These are phyloP conservation scores for Blepharisma stoltei DNA, from an alignment of 73 alveolate genomes.

Conservation along the genomic window DNA sequence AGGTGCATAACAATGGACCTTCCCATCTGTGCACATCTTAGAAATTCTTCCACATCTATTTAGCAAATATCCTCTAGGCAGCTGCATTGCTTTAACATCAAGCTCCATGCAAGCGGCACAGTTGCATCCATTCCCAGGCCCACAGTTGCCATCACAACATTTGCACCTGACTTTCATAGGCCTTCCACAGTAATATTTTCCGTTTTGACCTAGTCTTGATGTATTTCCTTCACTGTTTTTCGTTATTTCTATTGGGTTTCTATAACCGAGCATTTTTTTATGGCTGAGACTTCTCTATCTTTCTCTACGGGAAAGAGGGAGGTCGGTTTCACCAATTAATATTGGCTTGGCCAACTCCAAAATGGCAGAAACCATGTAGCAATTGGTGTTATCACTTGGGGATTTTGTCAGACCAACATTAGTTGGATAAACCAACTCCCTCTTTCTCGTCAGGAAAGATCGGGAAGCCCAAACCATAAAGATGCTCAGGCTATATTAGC, in stretches of 20 bases:
- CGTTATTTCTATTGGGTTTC: neutral
- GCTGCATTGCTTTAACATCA: slow-evolving; percentile 34
- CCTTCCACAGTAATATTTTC: slow-evolving; percentile 54
- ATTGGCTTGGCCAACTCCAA: too few relatives aligned
- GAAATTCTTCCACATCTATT: slow-evolving; percentile 39
- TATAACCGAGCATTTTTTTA: slow-evolving; percentile 29
- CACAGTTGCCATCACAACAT: slow-evolving; percentile 56
- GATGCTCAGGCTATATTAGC: too few relatives aligned
- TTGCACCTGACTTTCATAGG: slow-evolving; percentile 32
- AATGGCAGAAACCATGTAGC: too few relatives aligned
- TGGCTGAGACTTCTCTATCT: neutral
- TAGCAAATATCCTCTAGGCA: slow-evolving; percentile 48
- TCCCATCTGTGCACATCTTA: neutral
- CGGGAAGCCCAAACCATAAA: too few relatives aligned
- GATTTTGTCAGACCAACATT: too few relatives aligned
- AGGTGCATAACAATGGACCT: slow-evolving; percentile 32
- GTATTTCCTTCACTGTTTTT: neutral
- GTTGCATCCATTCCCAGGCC: slow-evolving; percentile 54
- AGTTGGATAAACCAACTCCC: too few relatives aligned
- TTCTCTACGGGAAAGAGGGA: neutral
- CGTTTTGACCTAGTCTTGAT: slow-evolving; percentile 45
- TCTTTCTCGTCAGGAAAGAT: too few relatives aligned
- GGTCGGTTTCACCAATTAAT: too few relatives aligned
- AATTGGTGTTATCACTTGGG: too few relatives aligned
- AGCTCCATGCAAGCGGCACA: slow-evolving; percentile 48